Conservation (phyloP, 495 filamentous ascomycete species). For the Podospora fimiseda region DNA sequence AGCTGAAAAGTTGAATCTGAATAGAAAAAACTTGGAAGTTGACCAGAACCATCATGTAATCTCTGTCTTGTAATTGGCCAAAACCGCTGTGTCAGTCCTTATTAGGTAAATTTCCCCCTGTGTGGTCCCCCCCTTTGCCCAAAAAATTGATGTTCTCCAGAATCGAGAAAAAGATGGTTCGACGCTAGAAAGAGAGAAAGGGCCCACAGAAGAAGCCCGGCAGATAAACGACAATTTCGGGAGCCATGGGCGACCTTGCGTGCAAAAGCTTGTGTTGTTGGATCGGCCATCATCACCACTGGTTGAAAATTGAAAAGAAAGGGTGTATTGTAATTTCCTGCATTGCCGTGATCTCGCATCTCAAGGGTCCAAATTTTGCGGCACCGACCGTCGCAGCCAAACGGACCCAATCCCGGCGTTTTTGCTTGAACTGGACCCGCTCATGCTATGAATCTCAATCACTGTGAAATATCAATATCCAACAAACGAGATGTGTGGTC, state of each 20-base stretch:
- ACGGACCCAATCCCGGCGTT: neutral
- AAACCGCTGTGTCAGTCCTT: slow-evolving; percentile 1
- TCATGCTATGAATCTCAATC: neutral
- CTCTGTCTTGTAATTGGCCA: neutral
- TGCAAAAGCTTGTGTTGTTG: neutral
- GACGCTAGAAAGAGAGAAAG: neutral
- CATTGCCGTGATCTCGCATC: neutral
- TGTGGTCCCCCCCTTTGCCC: too few species aligned
- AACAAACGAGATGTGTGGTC: neutral
- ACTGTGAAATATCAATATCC: neutral
- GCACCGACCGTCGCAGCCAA: slow-evolving; percentile 6
- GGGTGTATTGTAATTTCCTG: neutral
- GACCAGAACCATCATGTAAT: neutral
- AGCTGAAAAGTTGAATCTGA: too few species aligned
- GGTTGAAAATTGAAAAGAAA: too few species aligned
- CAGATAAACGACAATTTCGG: neutral
- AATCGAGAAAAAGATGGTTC: neutral
- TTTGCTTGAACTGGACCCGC: neutral
- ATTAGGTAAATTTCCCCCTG: slow-evolving; percentile 2
- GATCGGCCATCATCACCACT: neutral
- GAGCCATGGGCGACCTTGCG: neutral
- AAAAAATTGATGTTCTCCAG: too few species aligned
- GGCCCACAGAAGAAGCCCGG: neutral
- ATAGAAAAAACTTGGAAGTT: neutral
- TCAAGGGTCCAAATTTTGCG: slow-evolving; percentile 4